phyloP scores from a whole-genome alignment of 371 early-diverging fungal genomes.

The Mucor piriformis region DNA sequence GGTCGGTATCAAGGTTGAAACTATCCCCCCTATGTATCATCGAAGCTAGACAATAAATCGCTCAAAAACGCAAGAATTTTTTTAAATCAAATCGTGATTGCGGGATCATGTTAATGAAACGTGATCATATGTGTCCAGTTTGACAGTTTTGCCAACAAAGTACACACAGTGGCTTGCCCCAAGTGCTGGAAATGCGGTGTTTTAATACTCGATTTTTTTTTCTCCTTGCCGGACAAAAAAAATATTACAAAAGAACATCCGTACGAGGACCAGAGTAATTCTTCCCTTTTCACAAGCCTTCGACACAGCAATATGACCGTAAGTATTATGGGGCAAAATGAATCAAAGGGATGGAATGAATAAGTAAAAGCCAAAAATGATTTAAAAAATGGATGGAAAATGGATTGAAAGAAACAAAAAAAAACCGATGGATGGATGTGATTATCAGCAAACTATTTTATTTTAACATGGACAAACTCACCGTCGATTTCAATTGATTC shows the following conservation, averaged over 20 bases:
- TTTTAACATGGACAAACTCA: no score
- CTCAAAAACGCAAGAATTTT: no score
- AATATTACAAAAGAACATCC: neutral
- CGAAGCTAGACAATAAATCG: no score
- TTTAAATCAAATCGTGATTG: no score
- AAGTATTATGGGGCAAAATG: slow-evolving; percentile 18
- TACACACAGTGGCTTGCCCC: no score
- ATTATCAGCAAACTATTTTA: no score
- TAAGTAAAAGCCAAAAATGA: neutral
- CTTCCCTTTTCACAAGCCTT: slow-evolving; percentile 47
- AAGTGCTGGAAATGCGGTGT: neutral
- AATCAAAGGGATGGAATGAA: neutral
- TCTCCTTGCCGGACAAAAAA: neutral
- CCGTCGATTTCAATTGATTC: no score
- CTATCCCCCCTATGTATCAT: no score
- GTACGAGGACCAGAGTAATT: neutral
- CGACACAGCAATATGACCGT: slow-evolving; percentile 45
- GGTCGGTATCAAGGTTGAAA: no score
- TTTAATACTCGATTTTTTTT: neutral
- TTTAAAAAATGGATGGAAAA: neutral
- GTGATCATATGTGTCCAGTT: no score
- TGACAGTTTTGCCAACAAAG: no score
- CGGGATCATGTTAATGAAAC: no score
- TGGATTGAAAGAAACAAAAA: neutral
- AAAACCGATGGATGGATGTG: slow-evolving; percentile 17